Base-by-base conservation (phyloP, 352 stramenopile species). In the Pythium periplocum region DNA sequence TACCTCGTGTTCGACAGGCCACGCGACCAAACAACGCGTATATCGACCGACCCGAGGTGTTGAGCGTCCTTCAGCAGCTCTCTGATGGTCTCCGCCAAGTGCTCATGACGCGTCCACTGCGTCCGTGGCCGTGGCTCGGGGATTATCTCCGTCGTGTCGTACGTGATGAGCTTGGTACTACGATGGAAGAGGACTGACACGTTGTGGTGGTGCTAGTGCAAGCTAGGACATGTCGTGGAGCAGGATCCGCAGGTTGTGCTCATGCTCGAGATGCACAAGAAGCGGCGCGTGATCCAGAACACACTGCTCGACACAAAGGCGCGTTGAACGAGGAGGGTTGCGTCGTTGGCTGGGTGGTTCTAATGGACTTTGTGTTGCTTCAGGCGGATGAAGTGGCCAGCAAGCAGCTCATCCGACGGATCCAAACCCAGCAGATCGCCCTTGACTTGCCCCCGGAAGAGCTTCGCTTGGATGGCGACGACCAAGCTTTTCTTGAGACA, bases 201-300 rank as follows among this genome's bases (percentile, higher is more conserved):
- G 17, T 26, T 26, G 17, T 26, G 17, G 17, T 26, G 17, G 17
- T 26, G 17, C 17, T 53, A 89, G 78, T 89, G 73, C 38, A 89
- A 89, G 45, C 59, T 87, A 11, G 64, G 54, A n/a, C 76, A 78
- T 45, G 59, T 68, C 6, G 53, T 86, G 26, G 74, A 79, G 60
- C 55, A 62, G 42, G 60, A 78, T 9, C 59, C 72, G 1, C 56
- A 58, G 26, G 65, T 71, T 6, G 55, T 69, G n/a, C 59, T 89
- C 30, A 52, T 83, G 34, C 54, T 74, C 9, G 75, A 89, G 46
- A 87, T 87, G 69, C 78, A 89, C 65, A 82, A 74, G 52, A 89
- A 87, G 57, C 74, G 75, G 11, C 63, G 75, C 26, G 61, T 84
- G 33, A 86, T 89, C 41, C 71, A 89, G 47, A 70, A 67, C 49